These are phyloP conservation scores for Fonsecaea erecta DNA, from an alignment of 2,329 filamentous ascomycete species.

Conservation along the genomic window DNA sequence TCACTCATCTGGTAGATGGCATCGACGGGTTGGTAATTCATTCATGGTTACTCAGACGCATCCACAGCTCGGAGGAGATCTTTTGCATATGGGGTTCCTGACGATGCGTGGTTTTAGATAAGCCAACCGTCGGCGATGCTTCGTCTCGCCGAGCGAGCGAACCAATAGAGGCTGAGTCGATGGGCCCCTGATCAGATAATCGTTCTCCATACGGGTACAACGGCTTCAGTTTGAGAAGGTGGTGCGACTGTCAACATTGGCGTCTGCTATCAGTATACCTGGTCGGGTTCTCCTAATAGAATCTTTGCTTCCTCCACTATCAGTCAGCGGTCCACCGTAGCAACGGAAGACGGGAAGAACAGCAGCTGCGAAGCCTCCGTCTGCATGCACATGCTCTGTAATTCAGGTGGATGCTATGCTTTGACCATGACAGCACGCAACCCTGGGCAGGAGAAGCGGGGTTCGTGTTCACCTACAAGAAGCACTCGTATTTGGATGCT, in stretches of 20 bases:
- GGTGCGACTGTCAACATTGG: neutral
- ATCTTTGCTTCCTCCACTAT: slow-evolving; percentile 5
- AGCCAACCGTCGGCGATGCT: neutral
- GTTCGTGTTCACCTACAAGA: neutral
- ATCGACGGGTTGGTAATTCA: neutral
- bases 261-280: neutral
- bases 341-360: neutral
- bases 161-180: slow-evolving; percentile 9
- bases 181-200: slow-evolving; percentile 4
- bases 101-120: slow-evolving; percentile 3
- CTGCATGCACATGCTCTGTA: neutral
- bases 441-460: neutral
- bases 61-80: neutral
- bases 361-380: neutral
- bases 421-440: neutral
- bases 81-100: neutral
- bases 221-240: neutral
- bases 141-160: slow-evolving; percentile 24
- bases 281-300: neutral
- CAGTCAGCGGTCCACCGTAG: slow-evolving; percentile 11
- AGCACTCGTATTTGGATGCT: neutral
- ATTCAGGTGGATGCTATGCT: neutral
- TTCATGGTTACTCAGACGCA: neutral
- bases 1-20: neutral
- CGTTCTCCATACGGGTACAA: neutral